Conservation (phyloP, 2,329 filamentous ascomycete species). For the Ophiostoma fasciatum region DNA sequence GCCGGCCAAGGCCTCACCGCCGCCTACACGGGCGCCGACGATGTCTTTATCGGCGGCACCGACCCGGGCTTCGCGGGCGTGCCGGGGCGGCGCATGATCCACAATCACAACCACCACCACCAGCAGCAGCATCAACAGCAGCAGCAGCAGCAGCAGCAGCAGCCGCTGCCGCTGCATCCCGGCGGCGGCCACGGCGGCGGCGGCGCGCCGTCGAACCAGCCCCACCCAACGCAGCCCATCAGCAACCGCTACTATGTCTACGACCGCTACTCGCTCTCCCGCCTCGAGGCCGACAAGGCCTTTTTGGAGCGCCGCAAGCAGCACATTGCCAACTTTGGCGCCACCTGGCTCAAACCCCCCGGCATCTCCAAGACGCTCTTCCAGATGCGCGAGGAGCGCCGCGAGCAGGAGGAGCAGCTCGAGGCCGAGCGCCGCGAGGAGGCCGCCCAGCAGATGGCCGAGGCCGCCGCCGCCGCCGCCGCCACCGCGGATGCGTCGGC, state of each 20-base stretch:
- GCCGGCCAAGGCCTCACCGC: conserved; percentile 6
- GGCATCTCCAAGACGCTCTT: conserved; percentile 81
- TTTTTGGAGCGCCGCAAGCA: conserved; percentile 60
- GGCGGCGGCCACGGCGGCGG: conserved; percentile 16
- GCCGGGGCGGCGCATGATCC: conserved; percentile 4
- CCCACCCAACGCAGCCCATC: conserved; percentile 14
- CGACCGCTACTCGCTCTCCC: conserved; percentile 48
- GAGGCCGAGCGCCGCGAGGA: conserved; percentile 57
- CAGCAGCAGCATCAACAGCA: conserved; percentile 8
- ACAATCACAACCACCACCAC: conserved; percentile 1
- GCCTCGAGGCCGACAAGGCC: conserved; percentile 62
- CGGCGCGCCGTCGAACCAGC: background rate
- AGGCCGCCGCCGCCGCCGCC: conserved; percentile 27
- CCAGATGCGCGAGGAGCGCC: conserved; percentile 76
- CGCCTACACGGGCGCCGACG: conserved; percentile 10
- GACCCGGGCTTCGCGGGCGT: conserved; percentile 14
- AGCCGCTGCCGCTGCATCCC: conserved; percentile 12
- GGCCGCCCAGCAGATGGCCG: conserved; percentile 58
- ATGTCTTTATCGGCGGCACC: conserved; percentile 16
- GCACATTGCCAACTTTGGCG: conserved; percentile 77
- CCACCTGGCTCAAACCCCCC: conserved; percentile 78
- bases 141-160: conserved; percentile 13
- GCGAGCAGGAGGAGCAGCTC: conserved; percentile 76
- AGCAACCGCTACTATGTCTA: conserved; percentile 20
- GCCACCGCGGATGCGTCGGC: conserved; percentile 61